Evolutionary conservation across 805 yeast species (phyloP), one percentile per base, ranked within the genome.

Genomic region (Torulaspora franciscae): DNA sequence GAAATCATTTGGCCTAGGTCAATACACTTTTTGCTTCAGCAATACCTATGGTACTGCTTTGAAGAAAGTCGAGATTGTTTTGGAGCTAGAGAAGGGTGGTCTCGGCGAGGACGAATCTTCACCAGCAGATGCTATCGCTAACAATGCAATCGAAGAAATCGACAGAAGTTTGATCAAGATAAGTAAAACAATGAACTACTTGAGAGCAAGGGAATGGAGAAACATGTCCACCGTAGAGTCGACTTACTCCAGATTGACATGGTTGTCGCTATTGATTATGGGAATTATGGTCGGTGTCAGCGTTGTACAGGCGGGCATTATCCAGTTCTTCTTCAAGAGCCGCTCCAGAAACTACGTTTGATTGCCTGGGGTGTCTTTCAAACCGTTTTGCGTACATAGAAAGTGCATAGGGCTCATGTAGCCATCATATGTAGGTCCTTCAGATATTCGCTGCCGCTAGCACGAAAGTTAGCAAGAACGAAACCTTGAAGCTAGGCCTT

Each of bases 181-280:
- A 51, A 74, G 70, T 53, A 76, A 75, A 61, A 69, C 79, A 68
- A 71, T 91, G 67, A 87, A 84, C 60, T 88, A 93, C 67, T 81
- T 91, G 71, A 88, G 89, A 73, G 89, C 97, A 13, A 85, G 99
- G 73, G 95, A 90, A 73, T 85, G 87, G 79, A 82, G 99, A 74
- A 93, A 93, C 70, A 93, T 89, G 77, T 85, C 91, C 40, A 87
- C 96, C 34, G 96, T 87, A 51, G 74, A 74, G 65, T 79, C 87
- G 40, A 87, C 95, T 26, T 86, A 83, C 59, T 70, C 81, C 14
- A 80, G 95, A 62, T 76, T 87, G 48, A 82, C 84, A 61, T 86
- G 83, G 77, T 77, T 85, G 59, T 80, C 90, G 37, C 68, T 85
- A 43, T 67, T 79, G 47, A 89, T 83, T 62, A 84, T 86, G 52